Percentiles rank a stretch among this genome's conserved stretches.
Evolutionary conservation across 2,329 filamentous ascomycete species (phyloP).

Genomic region (Davidsoniella australis): DNA sequence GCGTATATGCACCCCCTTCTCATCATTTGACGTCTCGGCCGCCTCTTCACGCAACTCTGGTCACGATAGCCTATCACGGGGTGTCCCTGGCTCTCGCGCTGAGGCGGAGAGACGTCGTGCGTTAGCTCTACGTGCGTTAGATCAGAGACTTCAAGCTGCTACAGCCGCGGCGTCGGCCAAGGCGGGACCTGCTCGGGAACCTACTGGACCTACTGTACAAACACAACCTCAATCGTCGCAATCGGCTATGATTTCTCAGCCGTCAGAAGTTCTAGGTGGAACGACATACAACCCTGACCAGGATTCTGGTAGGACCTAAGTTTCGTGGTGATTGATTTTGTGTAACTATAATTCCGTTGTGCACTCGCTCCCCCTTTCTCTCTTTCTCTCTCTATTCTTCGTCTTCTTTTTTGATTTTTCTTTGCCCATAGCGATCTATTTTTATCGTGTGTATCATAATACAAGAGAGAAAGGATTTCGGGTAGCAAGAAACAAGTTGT

Average conservation of each 20-base stretch:
- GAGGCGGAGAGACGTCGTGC: slow-evolving; percentile 84
- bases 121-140: slow-evolving; percentile 75
- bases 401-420: neutral
- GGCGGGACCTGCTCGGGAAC: slow-evolving; percentile 19
- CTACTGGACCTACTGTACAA: slow-evolving; percentile 38
- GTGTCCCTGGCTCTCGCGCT: slow-evolving; percentile 55
- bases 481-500: no score
- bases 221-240: slow-evolving; percentile 38
- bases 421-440: neutral
- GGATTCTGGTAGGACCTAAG: slow-evolving; percentile 18
- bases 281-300: slow-evolving; percentile 54
- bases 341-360: neutral
- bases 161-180: slow-evolving; percentile 31
- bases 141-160: slow-evolving; percentile 80
- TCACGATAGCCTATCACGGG: slow-evolving; percentile 40
- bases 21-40: slow-evolving; percentile 59
- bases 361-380: neutral
- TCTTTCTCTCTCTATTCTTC: neutral
- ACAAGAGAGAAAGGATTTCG: no score
- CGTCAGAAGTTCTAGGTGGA: slow-evolving; percentile 44
- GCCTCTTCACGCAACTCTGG: slow-evolving; percentile 52
- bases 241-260: slow-evolving; percentile 39
- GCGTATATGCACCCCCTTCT: slow-evolving; percentile 71
- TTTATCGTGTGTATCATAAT: no score
- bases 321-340: neutral